These are phyloP conservation scores for Syzygium aqueum DNA, from an alignment of 345 rosid species.

Conservation along the genomic window DNA sequence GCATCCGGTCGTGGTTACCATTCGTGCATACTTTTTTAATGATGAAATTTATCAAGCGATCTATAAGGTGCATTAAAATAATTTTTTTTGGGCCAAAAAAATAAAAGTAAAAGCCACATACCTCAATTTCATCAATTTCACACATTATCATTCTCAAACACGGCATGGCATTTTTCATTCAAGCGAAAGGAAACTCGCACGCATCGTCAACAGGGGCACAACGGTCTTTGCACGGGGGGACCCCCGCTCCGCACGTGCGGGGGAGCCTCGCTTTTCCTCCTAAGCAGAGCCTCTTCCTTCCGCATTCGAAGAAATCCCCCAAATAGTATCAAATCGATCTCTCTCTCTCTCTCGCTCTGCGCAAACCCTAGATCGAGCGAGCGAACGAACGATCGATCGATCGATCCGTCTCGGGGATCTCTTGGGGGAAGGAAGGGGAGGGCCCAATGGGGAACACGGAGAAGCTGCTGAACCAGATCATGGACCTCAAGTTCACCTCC, in stretches of 20 bases:
- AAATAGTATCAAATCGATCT: not conserved
- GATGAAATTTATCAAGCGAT: not conserved
- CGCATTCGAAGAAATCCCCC: not conserved
- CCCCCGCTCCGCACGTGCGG: not conserved
- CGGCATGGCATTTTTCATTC: not conserved
- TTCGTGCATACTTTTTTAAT: not conserved
- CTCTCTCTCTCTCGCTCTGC: not conserved
- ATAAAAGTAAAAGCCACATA: not conserved
- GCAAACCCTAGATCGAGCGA: not conserved
- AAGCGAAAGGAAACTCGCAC: not conserved
- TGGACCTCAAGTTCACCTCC: slow-evolving; percentile 88
- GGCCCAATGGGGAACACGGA: slow-evolving; percentile 73
- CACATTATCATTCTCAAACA: no score
- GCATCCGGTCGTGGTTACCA: not conserved
- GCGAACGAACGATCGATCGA: not conserved
- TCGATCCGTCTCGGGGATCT: not conserved
- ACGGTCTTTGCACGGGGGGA: not conserved
- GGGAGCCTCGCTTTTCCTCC: not conserved
- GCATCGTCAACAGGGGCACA: not conserved
- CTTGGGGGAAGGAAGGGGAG: no score
- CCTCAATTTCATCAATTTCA: not conserved
- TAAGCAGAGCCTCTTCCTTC: not conserved
- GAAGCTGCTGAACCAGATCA: slow-evolving; percentile 88
- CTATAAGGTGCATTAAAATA: rapidly evolving
- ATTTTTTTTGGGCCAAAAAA: not conserved